These are phyloP conservation scores for Naganishia antarctica DNA, from an alignment of 768 basidiomycete genomes.

Conservation along the genomic window DNA sequence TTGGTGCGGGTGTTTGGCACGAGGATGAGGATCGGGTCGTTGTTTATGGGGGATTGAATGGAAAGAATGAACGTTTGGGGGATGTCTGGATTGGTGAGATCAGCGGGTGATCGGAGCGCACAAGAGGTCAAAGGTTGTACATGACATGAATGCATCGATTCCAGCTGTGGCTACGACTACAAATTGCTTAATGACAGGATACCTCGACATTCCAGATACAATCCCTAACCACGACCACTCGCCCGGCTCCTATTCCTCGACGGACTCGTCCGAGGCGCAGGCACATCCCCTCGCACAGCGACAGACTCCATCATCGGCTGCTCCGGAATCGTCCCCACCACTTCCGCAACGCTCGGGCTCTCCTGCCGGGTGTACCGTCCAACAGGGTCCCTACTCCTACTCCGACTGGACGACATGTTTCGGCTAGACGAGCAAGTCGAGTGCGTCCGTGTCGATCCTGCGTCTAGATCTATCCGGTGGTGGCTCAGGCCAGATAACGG, in stretches of 20 bases:
- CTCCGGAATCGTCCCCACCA: no score
- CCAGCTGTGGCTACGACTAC: no score
- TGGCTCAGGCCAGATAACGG: neutral
- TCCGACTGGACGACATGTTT: slow-evolving; percentile 1
- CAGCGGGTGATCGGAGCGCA: no score
- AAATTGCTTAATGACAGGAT: neutral
- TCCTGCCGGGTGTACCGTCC: neutral
- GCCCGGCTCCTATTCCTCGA: neutral
- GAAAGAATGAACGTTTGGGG: slow-evolving; percentile 51
- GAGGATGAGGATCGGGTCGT: slow-evolving; percentile 41
- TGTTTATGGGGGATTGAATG: slow-evolving; percentile 52
- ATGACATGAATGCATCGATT: no score
- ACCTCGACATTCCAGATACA: neutral
- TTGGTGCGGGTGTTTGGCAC: slow-evolving; percentile 46
- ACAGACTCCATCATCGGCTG: no score
- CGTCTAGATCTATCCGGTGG: no score
- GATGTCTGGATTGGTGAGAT: slow-evolving; percentile 50
- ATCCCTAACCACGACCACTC: neutral
- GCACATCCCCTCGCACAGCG: neutral
- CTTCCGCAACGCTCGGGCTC: no score
- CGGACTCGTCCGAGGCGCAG: neutral
- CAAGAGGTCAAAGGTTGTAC: no score
- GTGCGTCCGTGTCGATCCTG: neutral
- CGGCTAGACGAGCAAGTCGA: neutral
- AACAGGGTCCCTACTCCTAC: slow-evolving; percentile 2